Evolutionary conservation across 306 rosid species (phyloP).

Genomic region (Dalbergia cultrata): DNA sequence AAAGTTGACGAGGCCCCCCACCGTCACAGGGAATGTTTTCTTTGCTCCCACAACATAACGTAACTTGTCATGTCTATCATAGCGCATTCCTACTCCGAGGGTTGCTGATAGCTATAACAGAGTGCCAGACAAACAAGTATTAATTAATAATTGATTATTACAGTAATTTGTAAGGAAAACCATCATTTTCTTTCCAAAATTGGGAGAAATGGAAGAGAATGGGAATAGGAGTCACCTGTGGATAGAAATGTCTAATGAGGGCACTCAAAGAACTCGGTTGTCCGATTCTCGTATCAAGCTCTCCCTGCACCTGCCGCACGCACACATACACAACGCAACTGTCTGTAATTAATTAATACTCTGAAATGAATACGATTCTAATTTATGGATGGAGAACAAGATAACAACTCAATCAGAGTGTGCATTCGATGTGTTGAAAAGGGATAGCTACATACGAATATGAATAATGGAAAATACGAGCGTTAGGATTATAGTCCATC

Average conservation of each 20-base stretch:
- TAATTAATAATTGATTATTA: neutral
- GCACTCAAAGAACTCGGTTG: slow-evolving; percentile 64
- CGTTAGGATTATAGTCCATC: neutral
- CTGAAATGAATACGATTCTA: no score
- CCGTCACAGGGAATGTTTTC: slow-evolving; percentile 76
- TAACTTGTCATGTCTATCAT: slow-evolving; percentile 65
- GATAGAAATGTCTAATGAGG: slow-evolving; percentile 65
- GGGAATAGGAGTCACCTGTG: slow-evolving; percentile 53
- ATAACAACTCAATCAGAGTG: neutral
- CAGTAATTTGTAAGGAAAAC: no score
- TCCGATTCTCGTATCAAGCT: slow-evolving; percentile 79
- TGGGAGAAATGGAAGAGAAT: neutral
- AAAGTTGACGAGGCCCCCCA: slow-evolving; percentile 60
- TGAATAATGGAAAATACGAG: neutral
- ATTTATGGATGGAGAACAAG: neutral
- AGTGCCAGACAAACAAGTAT: neutral
- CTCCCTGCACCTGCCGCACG: slow-evolving; percentile 73
- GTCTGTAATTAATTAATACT: no score
- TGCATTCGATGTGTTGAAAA: neutral
- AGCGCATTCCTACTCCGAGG: slow-evolving; percentile 73
- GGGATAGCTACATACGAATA: neutral
- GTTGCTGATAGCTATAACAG: slow-evolving; percentile 75
- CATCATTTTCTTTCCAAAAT: no score
- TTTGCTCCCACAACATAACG: slow-evolving; percentile 70
- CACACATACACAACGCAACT: no score